Evolutionary conservation across 2,329 filamentous ascomycete genomes (phyloP).

Genomic region (Fusarium kyushuense): DNA sequence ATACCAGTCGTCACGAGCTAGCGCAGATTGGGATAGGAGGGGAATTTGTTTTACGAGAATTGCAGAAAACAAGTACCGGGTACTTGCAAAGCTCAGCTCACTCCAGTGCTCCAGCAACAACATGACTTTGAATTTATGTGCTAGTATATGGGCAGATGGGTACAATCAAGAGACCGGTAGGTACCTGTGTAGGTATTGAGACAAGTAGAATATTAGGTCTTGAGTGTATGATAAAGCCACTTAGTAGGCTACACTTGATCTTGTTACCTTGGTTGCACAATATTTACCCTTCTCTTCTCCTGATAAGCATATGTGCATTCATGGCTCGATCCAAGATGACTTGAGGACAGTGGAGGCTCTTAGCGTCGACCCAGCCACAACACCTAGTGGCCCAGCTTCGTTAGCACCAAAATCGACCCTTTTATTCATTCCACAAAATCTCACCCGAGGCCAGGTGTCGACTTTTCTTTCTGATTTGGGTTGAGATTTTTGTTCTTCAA

Average conservation of each 20-base stretch:
- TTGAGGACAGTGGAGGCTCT: constrained; percentile 34
- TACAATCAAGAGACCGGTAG: background rate
- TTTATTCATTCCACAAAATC: constrained; percentile 33
- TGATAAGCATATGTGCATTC: constrained; percentile 19
- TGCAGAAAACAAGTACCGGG: constrained; percentile 34
- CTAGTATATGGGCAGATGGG: background rate
- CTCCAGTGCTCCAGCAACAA: background rate
- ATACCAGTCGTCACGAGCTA: constrained; percentile 28
- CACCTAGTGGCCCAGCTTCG: constrained; percentile 7
- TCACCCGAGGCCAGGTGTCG: constrained; percentile 16
- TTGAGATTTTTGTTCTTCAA: background rate
- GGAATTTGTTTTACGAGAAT: constrained; percentile 39
- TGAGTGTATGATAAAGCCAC: background rate
- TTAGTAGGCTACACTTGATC: background rate
- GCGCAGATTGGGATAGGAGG: constrained; percentile 11
- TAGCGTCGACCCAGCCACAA: constrained; percentile 42
- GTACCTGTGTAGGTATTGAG: no score
- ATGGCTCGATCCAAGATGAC: constrained; percentile 3
- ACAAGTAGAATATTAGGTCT: background rate
- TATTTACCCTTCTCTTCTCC: background rate
- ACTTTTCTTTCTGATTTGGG: background rate
- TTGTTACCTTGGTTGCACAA: constrained; percentile 4
- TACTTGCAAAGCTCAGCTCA: constrained; percentile 15
- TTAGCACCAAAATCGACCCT: constrained; percentile 13
- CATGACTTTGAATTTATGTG: background rate